Conservation (phyloP, 2,329 filamentous ascomycete species). For the Curvularia sp. region DNA sequence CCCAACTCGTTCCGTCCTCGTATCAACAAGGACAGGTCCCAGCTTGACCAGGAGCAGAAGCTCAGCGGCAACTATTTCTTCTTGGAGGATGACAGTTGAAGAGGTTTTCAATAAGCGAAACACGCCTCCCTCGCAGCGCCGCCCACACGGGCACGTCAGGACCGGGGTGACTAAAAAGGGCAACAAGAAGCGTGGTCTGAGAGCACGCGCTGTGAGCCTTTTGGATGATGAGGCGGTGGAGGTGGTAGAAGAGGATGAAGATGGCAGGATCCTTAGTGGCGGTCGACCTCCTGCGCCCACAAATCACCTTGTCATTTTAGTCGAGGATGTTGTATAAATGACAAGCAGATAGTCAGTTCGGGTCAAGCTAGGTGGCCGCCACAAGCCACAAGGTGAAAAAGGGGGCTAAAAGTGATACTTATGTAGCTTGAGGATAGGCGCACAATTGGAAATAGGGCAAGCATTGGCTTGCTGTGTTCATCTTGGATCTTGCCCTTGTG, state of each 20-base stretch:
- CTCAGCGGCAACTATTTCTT: slow-evolving; percentile 95
- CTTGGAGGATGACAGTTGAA: slow-evolving; percentile 84
- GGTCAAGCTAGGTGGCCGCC: slow-evolving; percentile 66
- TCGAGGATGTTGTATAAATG: not conserved
- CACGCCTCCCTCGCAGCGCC: slow-evolving; percentile 43
- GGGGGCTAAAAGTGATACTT: not conserved
- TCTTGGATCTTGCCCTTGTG: not conserved
- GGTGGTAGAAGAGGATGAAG: slow-evolving; percentile 68
- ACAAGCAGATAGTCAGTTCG: slow-evolving; percentile 19
- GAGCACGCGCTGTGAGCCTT: slow-evolving; percentile 42
- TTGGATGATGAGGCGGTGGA: slow-evolving; percentile 63
- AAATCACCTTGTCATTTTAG: not conserved
- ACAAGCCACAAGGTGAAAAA: slow-evolving; percentile 6
- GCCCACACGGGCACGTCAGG: slow-evolving; percentile 51
- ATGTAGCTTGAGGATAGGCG: not conserved
- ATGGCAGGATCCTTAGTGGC: slow-evolving; percentile 65
- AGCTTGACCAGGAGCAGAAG: slow-evolving; percentile 99
- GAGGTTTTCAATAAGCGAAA: slow-evolving; percentile 63
- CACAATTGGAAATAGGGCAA: not conserved
- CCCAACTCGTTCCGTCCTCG: slow-evolving; percentile 94
- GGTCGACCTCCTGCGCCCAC: slow-evolving; percentile 67
- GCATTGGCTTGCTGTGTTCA: not conserved
- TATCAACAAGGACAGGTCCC: slow-evolving; percentile 96
- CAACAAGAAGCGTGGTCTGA: slow-evolving; percentile 45
- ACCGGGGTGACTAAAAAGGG: slow-evolving; percentile 49